Base-by-base conservation (phyloP, 257 asterid genomes). In the Pogostemon cablin region DNA sequence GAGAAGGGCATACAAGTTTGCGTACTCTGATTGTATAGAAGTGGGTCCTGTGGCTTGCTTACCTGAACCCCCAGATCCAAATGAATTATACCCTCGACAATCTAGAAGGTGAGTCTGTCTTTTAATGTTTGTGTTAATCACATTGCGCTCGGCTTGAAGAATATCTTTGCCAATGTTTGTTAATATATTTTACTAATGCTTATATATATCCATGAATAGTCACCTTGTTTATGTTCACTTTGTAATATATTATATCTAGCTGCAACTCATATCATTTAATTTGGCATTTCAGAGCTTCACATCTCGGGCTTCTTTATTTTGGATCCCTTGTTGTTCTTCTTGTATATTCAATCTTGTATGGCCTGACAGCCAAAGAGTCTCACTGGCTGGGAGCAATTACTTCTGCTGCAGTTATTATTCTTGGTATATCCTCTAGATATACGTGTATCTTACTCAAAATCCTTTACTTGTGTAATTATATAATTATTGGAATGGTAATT, bases 301-400 rank as follows among this genome's bases (percentile, higher is more conserved):
- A 95, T 84, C 98, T 95, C 65, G 99, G 97, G 79, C 96, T 91
- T 79, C 98, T 95, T 66, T 95, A 95, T 78, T 84, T 82, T 76
- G 98, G 98, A 68, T 95, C 99, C 64, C 89, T 91, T 76, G 81
- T 84, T 7, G 98, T 91, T 78, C 90, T 95, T 76, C 80, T 91
- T 59, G 96, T 89, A 75, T 95, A 95, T 84, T 91, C 98, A 49
- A 81, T 95, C 82, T 79, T 95, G 76, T 95, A 95, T 85, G 98
- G 99, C 70, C 87, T 95, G 72, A 95, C 99, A 46, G 98, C 99
- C 65, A 95, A 91, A 84, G 98, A 95, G 78, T 92, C 98, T 58
- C 92, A 87, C 78, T 95, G 96, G 97, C 97, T 95, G 78, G 99
- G 97, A 73, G 98, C 98, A 59, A 86, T 90, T 60, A 95, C 99